Evolutionary conservation across 2,329 filamentous ascomycete species (phyloP).

Genomic region (Atkinsonella texensis): DNA sequence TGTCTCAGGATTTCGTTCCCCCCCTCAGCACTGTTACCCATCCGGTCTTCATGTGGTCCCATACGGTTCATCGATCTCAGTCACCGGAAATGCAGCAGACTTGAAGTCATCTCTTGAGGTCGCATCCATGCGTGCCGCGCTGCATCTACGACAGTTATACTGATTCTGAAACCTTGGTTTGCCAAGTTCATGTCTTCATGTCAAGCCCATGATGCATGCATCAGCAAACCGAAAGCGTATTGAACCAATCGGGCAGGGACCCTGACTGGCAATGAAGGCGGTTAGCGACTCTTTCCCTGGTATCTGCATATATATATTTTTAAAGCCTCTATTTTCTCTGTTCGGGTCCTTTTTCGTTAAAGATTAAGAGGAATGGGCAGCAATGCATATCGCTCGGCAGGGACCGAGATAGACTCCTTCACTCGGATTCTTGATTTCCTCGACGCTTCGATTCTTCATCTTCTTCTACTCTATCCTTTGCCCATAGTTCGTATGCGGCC

Average conservation of each 20-base stretch:
- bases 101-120: background rate
- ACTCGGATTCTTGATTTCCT: slow-evolving; percentile 12
- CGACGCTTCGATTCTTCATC: slow-evolving; percentile 10
- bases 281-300: slow-evolving; percentile 24
- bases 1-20: slow-evolving; percentile 10
- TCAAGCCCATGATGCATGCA: background rate
- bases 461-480: slow-evolving; percentile 9
- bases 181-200: background rate
- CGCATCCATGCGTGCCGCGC: background rate
- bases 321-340: slow-evolving; percentile 17
- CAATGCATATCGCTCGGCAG: slow-evolving; percentile 46
- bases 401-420: slow-evolving; percentile 33
- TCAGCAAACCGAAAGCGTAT: slow-evolving; percentile 37
- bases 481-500: slow-evolving; percentile 14
- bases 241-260: slow-evolving; percentile 35
- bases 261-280: slow-evolving; percentile 29
- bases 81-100: background rate
- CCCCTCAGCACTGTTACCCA: slow-evolving; percentile 9
- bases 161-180: background rate
- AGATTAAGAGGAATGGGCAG: slow-evolving; percentile 48
- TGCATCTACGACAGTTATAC: background rate
- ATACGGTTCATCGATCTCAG: slow-evolving; percentile 10
- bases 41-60: background rate
- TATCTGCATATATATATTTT: slow-evolving; percentile 16
- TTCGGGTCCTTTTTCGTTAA: slow-evolving; percentile 18